A percentile compares a stretch with the other conserved stretches of the same genome.
Conservation (phyloP, 2,329 filamentous ascomycete species). For the Scytalidium lignicola region DNA sequence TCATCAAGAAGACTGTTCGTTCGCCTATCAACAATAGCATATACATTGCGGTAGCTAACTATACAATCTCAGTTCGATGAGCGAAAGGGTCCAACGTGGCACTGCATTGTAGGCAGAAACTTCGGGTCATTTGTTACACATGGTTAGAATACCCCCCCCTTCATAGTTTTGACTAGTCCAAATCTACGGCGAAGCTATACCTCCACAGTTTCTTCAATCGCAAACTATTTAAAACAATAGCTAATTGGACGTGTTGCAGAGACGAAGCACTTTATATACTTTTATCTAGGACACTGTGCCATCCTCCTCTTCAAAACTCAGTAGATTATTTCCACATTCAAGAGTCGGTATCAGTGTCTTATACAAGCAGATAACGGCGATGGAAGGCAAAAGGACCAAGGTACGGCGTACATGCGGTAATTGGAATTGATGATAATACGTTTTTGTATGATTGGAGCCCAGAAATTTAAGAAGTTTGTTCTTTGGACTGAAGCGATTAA, state of each 20-base stretch:
- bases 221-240: background rate
- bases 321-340: slow-evolving; percentile 40
- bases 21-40: background rate
- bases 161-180: background rate
- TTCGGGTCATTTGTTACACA: slow-evolving; percentile 99
- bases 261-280: slow-evolving; percentile 99
- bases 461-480: background rate
- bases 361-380: background rate
- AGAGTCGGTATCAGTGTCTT: background rate
- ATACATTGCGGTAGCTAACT: background rate
- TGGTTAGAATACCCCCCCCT: slow-evolving; percentile 49
- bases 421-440: background rate
- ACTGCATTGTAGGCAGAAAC: slow-evolving; percentile 97
- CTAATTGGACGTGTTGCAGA: slow-evolving; percentile 50
- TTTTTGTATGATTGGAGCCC: background rate
- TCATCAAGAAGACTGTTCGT: slow-evolving; percentile 86
- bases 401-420: background rate
- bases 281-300: slow-evolving; percentile 97
- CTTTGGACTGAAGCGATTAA: background rate
- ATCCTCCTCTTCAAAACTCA: slow-evolving; percentile 99
- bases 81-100: slow-evolving; percentile 96
- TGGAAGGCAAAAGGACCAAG: background rate
- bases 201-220: too few relatives aligned
- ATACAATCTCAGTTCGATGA: slow-evolving; percentile 71
- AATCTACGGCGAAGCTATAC: too few relatives aligned